Evolutionary conservation across 31 red algal genomes (phyloP).

Genomic region (Bonnemaisonia californica): DNA sequence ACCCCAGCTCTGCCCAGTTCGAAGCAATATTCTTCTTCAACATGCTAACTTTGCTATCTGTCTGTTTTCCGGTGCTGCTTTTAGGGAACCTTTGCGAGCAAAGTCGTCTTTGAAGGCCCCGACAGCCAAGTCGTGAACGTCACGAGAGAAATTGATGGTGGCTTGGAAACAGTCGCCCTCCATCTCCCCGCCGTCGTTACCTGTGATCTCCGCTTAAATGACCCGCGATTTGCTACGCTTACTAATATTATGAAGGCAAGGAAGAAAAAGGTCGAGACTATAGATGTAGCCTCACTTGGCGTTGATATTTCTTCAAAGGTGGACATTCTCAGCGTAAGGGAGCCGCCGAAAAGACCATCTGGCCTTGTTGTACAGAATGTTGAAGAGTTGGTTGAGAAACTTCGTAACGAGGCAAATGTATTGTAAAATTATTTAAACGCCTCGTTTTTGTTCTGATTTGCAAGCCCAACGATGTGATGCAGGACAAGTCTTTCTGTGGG

Average conservation of each 20-base stretch:
- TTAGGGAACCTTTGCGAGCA: constrained; percentile 93
- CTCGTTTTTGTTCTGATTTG: neutral
- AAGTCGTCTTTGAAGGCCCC: constrained; percentile 52
- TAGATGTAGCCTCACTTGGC: constrained; percentile 49
- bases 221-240: constrained; percentile 84
- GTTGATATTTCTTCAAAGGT: constrained; percentile 58
- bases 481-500: no score
- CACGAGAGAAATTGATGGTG: constrained; percentile 91
- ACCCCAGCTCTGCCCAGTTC: no score
- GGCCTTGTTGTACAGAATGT: constrained; percentile 74
- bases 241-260: constrained; percentile 98
- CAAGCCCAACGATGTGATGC: no score
- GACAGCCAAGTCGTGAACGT: constrained; percentile 46
- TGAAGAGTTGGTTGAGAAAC: constrained; percentile 80
- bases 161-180: constrained; percentile 80
- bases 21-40: neutral
- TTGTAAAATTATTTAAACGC: constrained; percentile 23
- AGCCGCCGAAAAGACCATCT: constrained; percentile 74
- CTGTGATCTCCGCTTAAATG: constrained; percentile 92
- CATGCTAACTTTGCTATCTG: neutral
- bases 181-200: constrained; percentile 85
- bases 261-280: constrained; percentile 89
- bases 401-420: constrained; percentile 53
- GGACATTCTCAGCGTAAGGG: constrained; percentile 54
- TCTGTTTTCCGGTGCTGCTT: neutral